Base-by-base conservation (phyloP, 352 stramenopile species). In the Phytophthora foliorum region DNA sequence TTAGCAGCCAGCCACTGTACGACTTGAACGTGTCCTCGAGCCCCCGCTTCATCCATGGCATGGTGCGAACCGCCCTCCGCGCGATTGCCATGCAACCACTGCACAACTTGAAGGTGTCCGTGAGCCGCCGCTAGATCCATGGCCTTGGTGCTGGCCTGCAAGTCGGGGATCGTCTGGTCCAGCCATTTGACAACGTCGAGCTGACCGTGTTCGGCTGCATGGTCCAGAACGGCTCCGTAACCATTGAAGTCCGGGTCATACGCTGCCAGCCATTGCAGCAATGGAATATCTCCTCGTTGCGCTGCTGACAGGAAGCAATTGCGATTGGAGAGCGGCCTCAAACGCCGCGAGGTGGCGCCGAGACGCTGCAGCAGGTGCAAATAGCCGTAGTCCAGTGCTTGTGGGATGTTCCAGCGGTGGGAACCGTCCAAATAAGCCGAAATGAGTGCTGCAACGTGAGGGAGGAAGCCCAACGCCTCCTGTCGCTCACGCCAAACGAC, bases 1-100 rank as follows among this genome's bases (percentile, higher is more conserved):
- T 82, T 42, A 21, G 25, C 32, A 19, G 65, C 65, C 27, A 82
- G 51, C 75, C 75, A 82, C 29, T 76, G 49, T 7, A 82, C 64
- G 9, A 80, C 57, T 6, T 67, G 29, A 39, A 74, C 57, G 10
- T 81, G 74, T 45, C 72, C 68, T 51, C 52, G 50, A 42, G 57
- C 57, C 9, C 61, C 74, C 4, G 69, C 74, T 51, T 75, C 67
- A 42, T 81, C 67, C 44, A 81, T 78, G 8, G 70, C 70, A 49
- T 77, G 65, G 22, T 72, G 56, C 13, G 73, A 67, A 27, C 73
- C 77, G 16, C 69, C 69, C 42, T 77, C 69, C 10, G 31, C 42
- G 10, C 67, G 61, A 39, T 86, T 61, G 14, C 25, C 24, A 51
- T 91, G 75, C 34, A 91, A 61, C 78, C 79, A 91, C 49, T 87